These are phyloP conservation scores for Fusarium pseudonygamai DNA, from an alignment of 2,329 filamentous ascomycete genomes.

Conservation along the genomic window DNA sequence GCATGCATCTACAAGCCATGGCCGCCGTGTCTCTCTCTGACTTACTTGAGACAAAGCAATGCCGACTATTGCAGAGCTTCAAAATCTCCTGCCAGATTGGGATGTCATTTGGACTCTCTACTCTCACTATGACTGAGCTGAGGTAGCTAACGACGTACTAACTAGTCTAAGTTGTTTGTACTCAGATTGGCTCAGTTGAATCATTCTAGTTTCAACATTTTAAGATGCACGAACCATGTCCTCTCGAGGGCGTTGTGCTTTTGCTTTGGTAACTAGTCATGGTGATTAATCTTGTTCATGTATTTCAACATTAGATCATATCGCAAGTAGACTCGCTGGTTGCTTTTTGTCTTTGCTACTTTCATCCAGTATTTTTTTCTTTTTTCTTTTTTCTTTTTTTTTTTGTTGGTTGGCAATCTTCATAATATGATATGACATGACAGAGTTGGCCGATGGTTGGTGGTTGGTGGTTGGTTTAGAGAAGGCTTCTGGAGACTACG, in stretches of 20 bases:
- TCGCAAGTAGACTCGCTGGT: background rate
- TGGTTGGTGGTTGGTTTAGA: background rate
- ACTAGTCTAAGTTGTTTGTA: no score
- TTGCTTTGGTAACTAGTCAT: background rate
- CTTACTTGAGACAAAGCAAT: background rate
- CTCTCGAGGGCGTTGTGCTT: background rate
- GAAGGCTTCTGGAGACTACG: background rate
- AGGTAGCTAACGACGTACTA: background rate
- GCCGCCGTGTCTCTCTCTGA: background rate
- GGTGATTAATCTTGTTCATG: background rate
- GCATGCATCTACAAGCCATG: background rate
- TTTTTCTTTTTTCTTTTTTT: no score
- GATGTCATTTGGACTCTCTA: background rate
- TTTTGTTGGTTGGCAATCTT: background rate
- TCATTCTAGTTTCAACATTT: background rate
- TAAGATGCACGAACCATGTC: background rate
- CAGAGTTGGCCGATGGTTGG: background rate
- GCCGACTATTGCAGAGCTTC: background rate
- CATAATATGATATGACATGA: background rate
- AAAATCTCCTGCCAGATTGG: background rate
- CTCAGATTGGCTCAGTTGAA: background rate
- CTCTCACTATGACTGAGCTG: background rate
- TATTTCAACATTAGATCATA: constrained; percentile 13
- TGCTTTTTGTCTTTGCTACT: background rate
- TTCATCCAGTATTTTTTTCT: background rate